phyloP scores from a whole-genome alignment of 2,329 filamentous ascomycete species.

The Trichoderma lentiforme region DNA sequence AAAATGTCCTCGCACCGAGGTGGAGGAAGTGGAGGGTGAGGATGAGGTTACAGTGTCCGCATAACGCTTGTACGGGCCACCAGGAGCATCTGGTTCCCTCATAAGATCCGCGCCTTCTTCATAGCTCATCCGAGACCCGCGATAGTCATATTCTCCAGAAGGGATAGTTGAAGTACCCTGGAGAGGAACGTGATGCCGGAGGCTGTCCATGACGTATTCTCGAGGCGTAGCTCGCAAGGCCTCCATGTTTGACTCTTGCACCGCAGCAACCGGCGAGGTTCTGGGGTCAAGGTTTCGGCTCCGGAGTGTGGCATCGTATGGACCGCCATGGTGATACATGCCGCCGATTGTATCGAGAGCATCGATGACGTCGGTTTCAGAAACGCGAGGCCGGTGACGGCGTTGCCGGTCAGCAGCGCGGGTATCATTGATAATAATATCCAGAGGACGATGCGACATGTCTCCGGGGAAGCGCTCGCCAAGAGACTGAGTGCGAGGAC shows the following conservation, averaged over 20 bases:
- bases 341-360: conserved; percentile 66
- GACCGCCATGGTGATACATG: conserved; percentile 83
- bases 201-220: conserved; percentile 72
- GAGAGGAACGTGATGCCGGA: conserved; percentile 71
- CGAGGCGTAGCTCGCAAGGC: conserved; percentile 76
- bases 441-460: conserved; percentile 62
- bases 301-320: conserved; percentile 78
- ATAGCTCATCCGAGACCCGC: conserved; percentile 71
- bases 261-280: conserved; percentile 72
- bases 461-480: conserved; percentile 58
- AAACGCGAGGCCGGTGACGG: conserved; percentile 62
- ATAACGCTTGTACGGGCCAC: conserved; percentile 76
- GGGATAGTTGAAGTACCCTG: conserved; percentile 78
- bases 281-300: conserved; percentile 65
- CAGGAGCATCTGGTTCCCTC: conserved; percentile 64
- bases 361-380: conserved; percentile 77
- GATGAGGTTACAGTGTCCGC: conserved; percentile 58
- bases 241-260: conserved; percentile 68
- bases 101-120: conserved; percentile 85
- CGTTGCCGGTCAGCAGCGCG: conserved; percentile 66
- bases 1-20: background rate
- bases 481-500: conserved; percentile 22
- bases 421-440: conserved; percentile 60
- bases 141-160: conserved; percentile 64
- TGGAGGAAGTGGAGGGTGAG: conserved; percentile 32